These are phyloP conservation scores for Trichoderma guizhouense DNA, from an alignment of 2,329 filamentous ascomycete genomes.

Conservation along the genomic window DNA sequence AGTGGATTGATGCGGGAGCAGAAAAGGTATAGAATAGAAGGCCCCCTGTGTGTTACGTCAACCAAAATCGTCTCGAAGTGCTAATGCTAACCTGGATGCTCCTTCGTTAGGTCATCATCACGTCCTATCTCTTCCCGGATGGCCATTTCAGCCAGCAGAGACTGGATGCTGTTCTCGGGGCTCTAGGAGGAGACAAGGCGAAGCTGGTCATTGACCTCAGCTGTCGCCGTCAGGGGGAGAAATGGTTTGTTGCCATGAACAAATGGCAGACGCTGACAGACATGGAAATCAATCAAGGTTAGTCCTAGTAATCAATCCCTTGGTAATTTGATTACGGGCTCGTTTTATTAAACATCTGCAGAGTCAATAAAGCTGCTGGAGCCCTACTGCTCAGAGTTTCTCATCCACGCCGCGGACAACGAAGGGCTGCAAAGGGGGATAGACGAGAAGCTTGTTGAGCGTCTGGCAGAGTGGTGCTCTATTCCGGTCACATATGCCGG, in stretches of 20 bases:
- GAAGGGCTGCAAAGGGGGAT: constrained; percentile 91
- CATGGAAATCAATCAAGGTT: constrained; percentile 88
- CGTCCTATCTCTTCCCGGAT: constrained; percentile 86
- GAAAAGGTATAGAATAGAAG: constrained; percentile 64
- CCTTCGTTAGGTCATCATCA: constrained; percentile 81
- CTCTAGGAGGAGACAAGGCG: constrained; percentile 68
- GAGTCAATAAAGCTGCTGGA: constrained; percentile 78
- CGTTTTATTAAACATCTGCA: constrained; percentile 33
- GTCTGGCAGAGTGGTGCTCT: constrained; percentile 77
- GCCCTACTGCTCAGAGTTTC: constrained; percentile 91
- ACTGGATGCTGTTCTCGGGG: constrained; percentile 68
- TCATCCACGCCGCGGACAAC: constrained; percentile 95
- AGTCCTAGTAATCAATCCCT: constrained; percentile 19
- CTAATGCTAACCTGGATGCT: not conserved
- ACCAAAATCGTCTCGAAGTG: not conserved
- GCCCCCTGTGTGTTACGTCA: not conserved
- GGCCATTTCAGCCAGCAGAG: constrained; percentile 76
- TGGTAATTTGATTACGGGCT: not conserved
- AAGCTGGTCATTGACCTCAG: constrained; percentile 94
- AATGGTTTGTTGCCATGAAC: constrained; percentile 97
- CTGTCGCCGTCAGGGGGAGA: constrained; percentile 71
- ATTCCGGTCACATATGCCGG: constrained; percentile 97
- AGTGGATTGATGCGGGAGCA: constrained; percentile 85
- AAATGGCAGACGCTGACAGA: constrained; percentile 98
- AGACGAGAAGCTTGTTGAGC: constrained; percentile 76